Percentiles rank a stretch among this genome's conserved stretches.
These are phyloP conservation scores for Neoboletus brunneissimus DNA, from an alignment of 768 basidiomycete species.

Conservation along the genomic window DNA sequence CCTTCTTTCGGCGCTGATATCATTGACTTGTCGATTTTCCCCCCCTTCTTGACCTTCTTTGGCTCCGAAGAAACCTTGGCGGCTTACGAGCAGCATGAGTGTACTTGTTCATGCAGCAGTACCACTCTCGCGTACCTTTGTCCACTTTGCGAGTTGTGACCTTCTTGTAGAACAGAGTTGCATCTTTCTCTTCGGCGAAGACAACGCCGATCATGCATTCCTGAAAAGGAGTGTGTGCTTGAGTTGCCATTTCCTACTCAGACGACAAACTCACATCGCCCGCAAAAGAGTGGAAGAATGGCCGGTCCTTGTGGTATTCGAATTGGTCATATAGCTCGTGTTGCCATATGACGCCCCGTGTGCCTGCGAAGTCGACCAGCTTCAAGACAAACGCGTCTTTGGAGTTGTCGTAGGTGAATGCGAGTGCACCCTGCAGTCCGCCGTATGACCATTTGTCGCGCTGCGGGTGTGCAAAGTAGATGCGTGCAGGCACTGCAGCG, in stretches of 20 bases:
- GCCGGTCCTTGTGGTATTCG: constrained; percentile 77
- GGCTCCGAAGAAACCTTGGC: constrained; percentile 51
- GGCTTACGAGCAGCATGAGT: constrained; percentile 21
- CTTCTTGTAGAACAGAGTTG: constrained; percentile 82
- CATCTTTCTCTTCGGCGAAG: constrained; percentile 84
- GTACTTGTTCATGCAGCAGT: not conserved
- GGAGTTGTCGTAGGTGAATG: constrained; percentile 60
- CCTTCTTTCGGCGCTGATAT: constrained; percentile 80
- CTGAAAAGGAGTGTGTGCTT: constrained; percentile 38
- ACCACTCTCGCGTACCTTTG: constrained; percentile 42
- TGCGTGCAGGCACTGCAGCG: constrained; percentile 76
- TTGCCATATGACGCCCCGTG: constrained; percentile 88
- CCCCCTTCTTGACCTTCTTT: constrained; percentile 58
- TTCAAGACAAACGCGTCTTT: constrained; percentile 61
- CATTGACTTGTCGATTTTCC: constrained; percentile 88
- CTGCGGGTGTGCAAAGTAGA: constrained; percentile 87
- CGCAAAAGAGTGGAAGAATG: constrained; percentile 90
- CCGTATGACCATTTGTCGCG: constrained; percentile 80
- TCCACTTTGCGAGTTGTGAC: constrained; percentile 63
- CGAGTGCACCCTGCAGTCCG: constrained; percentile 84
- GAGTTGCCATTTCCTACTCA: not conserved
- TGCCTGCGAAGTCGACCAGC: constrained; percentile 82
- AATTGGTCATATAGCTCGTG: constrained; percentile 86
- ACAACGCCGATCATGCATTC: constrained; percentile 90
- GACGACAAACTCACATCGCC: constrained; percentile 72